Conservation (phyloP, 495 filamentous ascomycete species). For the Chaetomidium leptoderma region DNA sequence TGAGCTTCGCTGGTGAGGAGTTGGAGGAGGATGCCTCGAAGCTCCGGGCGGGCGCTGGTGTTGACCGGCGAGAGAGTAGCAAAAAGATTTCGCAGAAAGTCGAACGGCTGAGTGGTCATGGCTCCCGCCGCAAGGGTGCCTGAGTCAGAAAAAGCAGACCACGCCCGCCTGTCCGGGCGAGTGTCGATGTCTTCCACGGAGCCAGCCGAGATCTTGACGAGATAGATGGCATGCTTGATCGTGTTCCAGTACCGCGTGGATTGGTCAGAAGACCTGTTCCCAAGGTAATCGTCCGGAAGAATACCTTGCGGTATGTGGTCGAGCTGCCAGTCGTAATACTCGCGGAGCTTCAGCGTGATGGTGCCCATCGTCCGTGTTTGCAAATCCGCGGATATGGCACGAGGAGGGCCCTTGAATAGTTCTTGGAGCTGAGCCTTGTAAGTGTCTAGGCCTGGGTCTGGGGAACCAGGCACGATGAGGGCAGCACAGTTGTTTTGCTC, state of each 20-base stretch:
- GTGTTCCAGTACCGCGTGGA: slow-evolving; percentile 30
- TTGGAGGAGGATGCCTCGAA: slow-evolving; percentile 28
- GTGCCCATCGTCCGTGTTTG: slow-evolving; percentile 24
- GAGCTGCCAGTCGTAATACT: slow-evolving; percentile 34
- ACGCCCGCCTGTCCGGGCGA: slow-evolving; percentile 24
- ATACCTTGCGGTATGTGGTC: slow-evolving; percentile 27
- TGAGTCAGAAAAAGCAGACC: slow-evolving; percentile 28
- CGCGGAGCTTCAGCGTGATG: slow-evolving; percentile 27
- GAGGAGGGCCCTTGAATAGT: slow-evolving; percentile 23
- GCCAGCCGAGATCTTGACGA: slow-evolving; percentile 29
- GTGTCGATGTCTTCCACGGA: slow-evolving; percentile 18
- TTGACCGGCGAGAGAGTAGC: slow-evolving; percentile 32
- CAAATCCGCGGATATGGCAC: slow-evolving; percentile 18
- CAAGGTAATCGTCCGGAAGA: slow-evolving; percentile 30
- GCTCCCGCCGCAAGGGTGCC: slow-evolving; percentile 26
- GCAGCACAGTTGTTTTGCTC: neutral
- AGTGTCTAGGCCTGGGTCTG: slow-evolving; percentile 16
- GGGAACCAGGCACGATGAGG: slow-evolving; percentile 13
- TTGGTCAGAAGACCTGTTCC: slow-evolving; percentile 18
- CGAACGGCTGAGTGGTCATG: slow-evolving; percentile 32
- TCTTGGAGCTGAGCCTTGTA: slow-evolving; percentile 25
- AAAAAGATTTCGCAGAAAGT: slow-evolving; percentile 33
- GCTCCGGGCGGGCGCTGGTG: slow-evolving; percentile 29
- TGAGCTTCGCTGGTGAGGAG: slow-evolving; percentile 29
- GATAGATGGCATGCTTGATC: slow-evolving; percentile 32